Conservation (phyloP, 306 rosid species). For the Sicyos baderoa region DNA sequence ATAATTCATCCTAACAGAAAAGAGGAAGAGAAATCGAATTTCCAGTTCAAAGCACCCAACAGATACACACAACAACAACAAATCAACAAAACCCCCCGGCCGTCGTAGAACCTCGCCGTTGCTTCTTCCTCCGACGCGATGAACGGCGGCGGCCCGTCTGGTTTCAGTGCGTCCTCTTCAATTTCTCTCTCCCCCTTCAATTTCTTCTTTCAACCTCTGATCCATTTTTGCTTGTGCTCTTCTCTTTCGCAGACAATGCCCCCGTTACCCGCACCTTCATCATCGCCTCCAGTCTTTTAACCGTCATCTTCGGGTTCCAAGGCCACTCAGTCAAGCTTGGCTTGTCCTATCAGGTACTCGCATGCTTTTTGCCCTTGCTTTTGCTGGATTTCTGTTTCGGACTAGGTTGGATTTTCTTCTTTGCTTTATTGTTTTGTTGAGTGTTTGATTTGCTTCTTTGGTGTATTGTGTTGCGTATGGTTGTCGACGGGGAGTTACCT, state of each 20-base stretch:
- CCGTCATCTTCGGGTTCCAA: constrained; percentile 84
- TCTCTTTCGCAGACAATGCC: constrained; percentile 73
- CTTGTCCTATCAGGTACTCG: constrained; percentile 68
- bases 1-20: too few relatives aligned
- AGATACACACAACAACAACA: neutral
- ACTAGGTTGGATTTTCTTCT: neutral
- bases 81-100: neutral
- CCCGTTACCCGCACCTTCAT: constrained; percentile 73
- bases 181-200: neutral
- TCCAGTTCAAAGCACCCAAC: neutral
- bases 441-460: neutral
- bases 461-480: neutral
- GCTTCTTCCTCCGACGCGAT: constrained; percentile 44
- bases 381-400: neutral
- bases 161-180: constrained; percentile 59
- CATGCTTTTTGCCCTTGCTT: constrained; percentile 4
- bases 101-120: constrained; percentile 25
- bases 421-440: neutral
- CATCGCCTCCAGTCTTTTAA: constrained; percentile 57
- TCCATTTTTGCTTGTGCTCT: constrained; percentile 29
- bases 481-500: too few relatives aligned
- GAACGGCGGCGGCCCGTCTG: constrained; percentile 96
- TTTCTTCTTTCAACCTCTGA: constrained; percentile 16
- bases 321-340: constrained; percentile 72
- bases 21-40: neutral